A percentile compares a stretch with the other conserved stretches of the same genome.
Evolutionary conservation across 345 rosid species (phyloP).

Genomic region (Laguncularia racemosa): DNA sequence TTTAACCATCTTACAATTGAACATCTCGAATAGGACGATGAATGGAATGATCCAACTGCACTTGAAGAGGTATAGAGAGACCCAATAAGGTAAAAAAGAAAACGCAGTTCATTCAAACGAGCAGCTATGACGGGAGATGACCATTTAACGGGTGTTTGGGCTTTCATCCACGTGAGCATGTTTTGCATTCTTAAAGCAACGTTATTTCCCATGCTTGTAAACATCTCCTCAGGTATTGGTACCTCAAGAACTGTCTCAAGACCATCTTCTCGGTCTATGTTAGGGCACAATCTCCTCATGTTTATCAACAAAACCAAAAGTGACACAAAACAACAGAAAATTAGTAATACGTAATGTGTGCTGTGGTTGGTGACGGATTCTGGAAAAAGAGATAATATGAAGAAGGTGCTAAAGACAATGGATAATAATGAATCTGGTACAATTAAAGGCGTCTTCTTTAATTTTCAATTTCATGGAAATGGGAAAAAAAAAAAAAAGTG

Average conservation of each 20-base stretch:
- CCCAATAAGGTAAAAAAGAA: conserved; percentile 88
- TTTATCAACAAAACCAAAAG: not conserved
- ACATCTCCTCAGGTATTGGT: conserved; percentile 97
- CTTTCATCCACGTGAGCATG: conserved; percentile 86
- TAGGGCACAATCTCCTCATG: conserved; percentile 90
- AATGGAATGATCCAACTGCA: conserved; percentile 66
- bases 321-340: not conserved
- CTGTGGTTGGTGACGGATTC: not conserved
- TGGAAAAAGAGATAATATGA: too few relatives aligned
- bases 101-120: conserved; percentile 76
- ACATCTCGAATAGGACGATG: conserved; percentile 66
- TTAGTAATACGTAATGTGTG: not conserved
- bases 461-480: too few relatives aligned
- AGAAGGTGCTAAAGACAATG: too few relatives aligned
- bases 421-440: too few relatives aligned
- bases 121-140: conserved; percentile 61
- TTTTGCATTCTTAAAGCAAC: conserved; percentile 49
- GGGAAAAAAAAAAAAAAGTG: too few relatives aligned
- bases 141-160: conserved; percentile 82
- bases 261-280: conserved; percentile 77
- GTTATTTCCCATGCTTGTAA: conserved; percentile 64
- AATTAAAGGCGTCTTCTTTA: too few relatives aligned
- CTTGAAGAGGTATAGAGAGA: conserved; percentile 94
- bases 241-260: conserved; percentile 95
- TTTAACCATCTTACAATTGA: conserved; percentile 60